Base-by-base conservation (phyloP, 257 asterid species). In the Plantago elongata region DNA sequence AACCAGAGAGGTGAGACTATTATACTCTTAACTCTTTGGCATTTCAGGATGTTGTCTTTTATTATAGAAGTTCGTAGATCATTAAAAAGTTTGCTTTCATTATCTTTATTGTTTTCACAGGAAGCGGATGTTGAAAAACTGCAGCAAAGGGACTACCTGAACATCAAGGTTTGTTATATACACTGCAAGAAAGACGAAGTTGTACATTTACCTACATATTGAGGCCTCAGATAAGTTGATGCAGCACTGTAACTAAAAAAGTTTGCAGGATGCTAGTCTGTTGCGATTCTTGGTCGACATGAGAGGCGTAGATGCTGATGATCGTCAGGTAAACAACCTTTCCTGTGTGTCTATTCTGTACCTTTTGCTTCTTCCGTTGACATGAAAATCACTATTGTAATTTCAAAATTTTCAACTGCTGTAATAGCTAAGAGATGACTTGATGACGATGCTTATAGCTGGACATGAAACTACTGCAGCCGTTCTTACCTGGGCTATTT, bases 381-480 rank as follows among this genome's bases (percentile, higher is more conserved):
- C 29, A n/a, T 57, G 54, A 46, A 48, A 45, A 57, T 13, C 13
- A 61, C 48, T 16, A 58, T 12, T 47, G 52, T 17, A 54, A 71
- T 52, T 50, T 44, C 34, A 3, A 3, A 4, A 54, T 60, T 59
- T 42, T 27, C 10, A 11, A 56, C 54, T 50, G n/a, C 30, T 63
- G 56, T 67, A 66, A 63, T 81, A 92, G 99, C 94, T 92, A 54
- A 79, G 99, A 75, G 99, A 92, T 63, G 99, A 92, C 80, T 78
- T 89, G 70, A 92, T 92, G 97, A 89, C 96, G 16, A 92, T 92
- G 99, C 96, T 92, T 66, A 89, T 92, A 66, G 97, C 99, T 65
- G 99, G 99, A 67, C 99, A 92, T 65, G 99, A 92, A 82, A 92
- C 99, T 52, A 89, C 99, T 3, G 97, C 99, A 2, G 96, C 97